These are phyloP conservation scores for Musa troglodytarum DNA, from an alignment of 176 grass and related monocot genomes.

Conservation along the genomic window DNA sequence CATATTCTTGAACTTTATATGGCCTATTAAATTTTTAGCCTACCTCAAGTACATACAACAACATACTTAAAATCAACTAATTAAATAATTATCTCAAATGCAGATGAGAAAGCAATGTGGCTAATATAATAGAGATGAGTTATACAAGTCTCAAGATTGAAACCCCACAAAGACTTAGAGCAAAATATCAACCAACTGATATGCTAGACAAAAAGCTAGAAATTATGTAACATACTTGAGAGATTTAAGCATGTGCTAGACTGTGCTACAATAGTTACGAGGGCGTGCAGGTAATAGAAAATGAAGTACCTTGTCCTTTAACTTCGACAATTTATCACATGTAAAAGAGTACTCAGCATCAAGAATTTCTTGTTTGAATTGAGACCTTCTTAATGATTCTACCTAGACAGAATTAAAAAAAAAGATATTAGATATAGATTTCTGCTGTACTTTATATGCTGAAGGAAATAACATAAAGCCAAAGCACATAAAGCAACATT, in stretches of 20 bases:
- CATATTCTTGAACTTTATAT: not conserved
- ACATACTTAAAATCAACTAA: not conserved
- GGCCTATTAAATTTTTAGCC: not conserved
- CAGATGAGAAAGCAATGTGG: too few species aligned
- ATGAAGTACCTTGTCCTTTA: conserved; percentile 79
- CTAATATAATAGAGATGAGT: not conserved
- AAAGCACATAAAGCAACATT: not conserved
- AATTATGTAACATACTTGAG: not conserved
- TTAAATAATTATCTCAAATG: too few species aligned
- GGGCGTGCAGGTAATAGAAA: not conserved
- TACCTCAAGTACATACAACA: not conserved
- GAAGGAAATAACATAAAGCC: not conserved
- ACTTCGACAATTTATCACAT: conserved; percentile 66
- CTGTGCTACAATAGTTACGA: not conserved
- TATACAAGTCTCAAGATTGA: not conserved
- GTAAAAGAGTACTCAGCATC: conserved; percentile 70
- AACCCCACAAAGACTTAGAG: too few species aligned
- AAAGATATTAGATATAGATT: conserved; percentile 20
- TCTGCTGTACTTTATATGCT: not conserved
- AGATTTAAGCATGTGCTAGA: not conserved
- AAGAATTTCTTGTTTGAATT: conserved; percentile 76
- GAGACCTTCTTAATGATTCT: conserved; percentile 69
- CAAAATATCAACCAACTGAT: not conserved
- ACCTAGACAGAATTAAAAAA: conserved; percentile 46
- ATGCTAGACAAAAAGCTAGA: not conserved